Percentiles rank a stretch among this genome's conserved stretches.
phyloP scores from a whole-genome alignment of 768 basidiomycete genomes.

The Podaxis carcinomalis region DNA sequence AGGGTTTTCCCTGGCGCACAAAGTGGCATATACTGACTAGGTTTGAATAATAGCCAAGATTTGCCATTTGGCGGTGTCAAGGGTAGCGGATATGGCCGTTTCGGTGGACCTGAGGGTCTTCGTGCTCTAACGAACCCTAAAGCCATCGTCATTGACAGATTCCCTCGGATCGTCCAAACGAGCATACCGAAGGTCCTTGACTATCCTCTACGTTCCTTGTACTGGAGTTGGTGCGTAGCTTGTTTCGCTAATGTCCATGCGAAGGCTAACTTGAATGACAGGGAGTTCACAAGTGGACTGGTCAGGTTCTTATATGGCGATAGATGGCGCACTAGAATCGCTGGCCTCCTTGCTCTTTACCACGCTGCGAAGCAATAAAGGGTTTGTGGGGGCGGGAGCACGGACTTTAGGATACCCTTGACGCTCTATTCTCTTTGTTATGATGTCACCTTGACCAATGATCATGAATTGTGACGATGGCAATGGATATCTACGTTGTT shows the following conservation, averaged over 20 bases:
- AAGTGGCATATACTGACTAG: background rate
- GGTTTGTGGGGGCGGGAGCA: background rate
- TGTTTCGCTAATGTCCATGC: background rate
- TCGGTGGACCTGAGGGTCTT: slow-evolving; percentile 93
- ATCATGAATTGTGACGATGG: background rate
- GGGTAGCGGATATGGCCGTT: slow-evolving; percentile 88
- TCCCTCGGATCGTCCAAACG: slow-evolving; percentile 81
- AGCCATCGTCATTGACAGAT: slow-evolving; percentile 81
- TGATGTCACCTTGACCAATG: background rate
- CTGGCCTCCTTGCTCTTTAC: slow-evolving; percentile 36
- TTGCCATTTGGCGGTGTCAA: slow-evolving; percentile 95
- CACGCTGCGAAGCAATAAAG: slow-evolving; percentile 28
- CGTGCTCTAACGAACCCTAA: slow-evolving; percentile 86
- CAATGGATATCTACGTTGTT: background rate
- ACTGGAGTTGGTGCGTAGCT: slow-evolving; percentile 64
- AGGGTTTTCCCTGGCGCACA: slow-evolving; percentile 19
- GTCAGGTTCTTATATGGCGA: slow-evolving; percentile 50
- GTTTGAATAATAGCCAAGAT: slow-evolving; percentile 55
- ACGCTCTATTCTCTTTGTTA: background rate
- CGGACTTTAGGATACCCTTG: background rate
- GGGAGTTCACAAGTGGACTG: slow-evolving; percentile 48
- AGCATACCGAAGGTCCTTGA: slow-evolving; percentile 81
- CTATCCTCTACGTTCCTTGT: slow-evolving; percentile 76
- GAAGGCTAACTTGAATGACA: slow-evolving; percentile 17
- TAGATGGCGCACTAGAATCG: slow-evolving; percentile 44